Conservation (phyloP, 2,329 filamentous ascomycete species). For the Harringtonia lauricola region DNA sequence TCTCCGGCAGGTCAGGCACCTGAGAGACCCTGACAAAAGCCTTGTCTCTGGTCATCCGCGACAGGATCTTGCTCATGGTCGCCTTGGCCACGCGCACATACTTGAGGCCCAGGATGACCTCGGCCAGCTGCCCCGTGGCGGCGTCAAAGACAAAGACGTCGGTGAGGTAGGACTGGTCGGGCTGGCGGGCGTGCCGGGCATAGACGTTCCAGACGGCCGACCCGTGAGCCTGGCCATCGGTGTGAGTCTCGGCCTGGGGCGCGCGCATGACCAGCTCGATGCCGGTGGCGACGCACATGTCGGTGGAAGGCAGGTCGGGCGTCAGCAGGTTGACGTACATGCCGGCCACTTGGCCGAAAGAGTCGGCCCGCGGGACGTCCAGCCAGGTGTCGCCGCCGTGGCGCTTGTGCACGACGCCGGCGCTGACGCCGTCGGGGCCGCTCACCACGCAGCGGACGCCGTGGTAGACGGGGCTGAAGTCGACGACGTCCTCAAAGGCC, state of each 20-base stretch:
- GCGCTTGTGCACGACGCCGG: conserved; percentile 16
- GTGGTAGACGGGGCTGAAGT: conserved; percentile 20
- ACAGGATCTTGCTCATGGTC: conserved; percentile 19
- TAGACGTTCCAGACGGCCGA: conserved; percentile 17
- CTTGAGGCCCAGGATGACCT: conserved; percentile 22
- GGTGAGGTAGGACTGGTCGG: conserved; percentile 16
- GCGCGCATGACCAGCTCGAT: conserved; percentile 22
- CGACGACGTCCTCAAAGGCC: conserved; percentile 22
- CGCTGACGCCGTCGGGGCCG: conserved; percentile 17
- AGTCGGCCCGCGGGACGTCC: conserved; percentile 18
- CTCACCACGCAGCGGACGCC: conserved; percentile 20
- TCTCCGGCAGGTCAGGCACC: background rate
- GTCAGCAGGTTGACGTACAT: conserved; percentile 25
- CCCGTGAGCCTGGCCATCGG: background rate
- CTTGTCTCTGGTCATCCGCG: conserved; percentile 10
- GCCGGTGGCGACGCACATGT: conserved; percentile 22
- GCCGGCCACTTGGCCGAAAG: conserved; percentile 24
- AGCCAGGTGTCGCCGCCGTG: conserved; percentile 15
- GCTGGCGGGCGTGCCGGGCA: conserved; percentile 14
- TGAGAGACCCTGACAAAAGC: no score
- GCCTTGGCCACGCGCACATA: conserved; percentile 18
- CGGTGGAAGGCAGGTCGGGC: conserved; percentile 12
- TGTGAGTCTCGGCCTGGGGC: conserved; percentile 7
- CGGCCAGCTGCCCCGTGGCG: conserved; percentile 16
- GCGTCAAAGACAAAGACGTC: conserved; percentile 25